Evolutionary conservation across 2,329 filamentous ascomycete genomes (phyloP).

Genomic region (Plenodomus tracheiphilus): DNA sequence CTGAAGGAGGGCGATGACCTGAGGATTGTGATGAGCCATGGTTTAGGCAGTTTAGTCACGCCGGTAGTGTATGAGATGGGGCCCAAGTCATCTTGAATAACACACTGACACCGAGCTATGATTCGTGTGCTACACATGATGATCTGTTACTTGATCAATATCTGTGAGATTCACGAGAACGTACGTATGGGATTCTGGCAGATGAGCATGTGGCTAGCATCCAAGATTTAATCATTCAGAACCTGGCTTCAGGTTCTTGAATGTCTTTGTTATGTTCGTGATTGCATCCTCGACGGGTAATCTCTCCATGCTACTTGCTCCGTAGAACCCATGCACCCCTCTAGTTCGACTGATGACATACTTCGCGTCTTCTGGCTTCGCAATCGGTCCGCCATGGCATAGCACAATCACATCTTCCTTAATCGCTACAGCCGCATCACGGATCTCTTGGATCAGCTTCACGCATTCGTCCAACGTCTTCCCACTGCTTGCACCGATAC

Average conservation of each 20-base stretch:
- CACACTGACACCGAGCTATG: no score
- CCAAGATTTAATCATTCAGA: no score
- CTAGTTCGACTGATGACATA: constrained; percentile 64
- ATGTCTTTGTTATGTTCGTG: constrained; percentile 58
- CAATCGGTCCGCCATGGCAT: constrained; percentile 73
- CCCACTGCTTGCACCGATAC: constrained; percentile 65
- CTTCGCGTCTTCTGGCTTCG: constrained; percentile 63
- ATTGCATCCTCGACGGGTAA: constrained; percentile 70
- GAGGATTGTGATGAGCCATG: constrained; percentile 41
- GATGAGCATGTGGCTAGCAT: no score
- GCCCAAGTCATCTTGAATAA: not conserved
- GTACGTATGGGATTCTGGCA: no score
- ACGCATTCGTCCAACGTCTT: constrained; percentile 68
- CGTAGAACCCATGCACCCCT: constrained; percentile 73
- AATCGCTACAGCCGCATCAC: constrained; percentile 61
- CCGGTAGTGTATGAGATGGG: constrained; percentile 16
- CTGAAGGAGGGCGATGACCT: constrained; percentile 47
- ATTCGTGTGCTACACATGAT: no score
- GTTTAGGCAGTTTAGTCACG: constrained; percentile 20
- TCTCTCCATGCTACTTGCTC: constrained; percentile 71
- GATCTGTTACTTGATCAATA: no score
- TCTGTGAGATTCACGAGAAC: no score
- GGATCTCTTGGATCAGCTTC: constrained; percentile 63
- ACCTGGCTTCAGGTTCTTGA: constrained; percentile 50
- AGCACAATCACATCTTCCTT: constrained; percentile 65